A percentile compares a stretch with the other conserved stretches of the same genome.
Conservation (phyloP, 2,329 filamentous ascomycete genomes). For the Phialophora expanda region DNA sequence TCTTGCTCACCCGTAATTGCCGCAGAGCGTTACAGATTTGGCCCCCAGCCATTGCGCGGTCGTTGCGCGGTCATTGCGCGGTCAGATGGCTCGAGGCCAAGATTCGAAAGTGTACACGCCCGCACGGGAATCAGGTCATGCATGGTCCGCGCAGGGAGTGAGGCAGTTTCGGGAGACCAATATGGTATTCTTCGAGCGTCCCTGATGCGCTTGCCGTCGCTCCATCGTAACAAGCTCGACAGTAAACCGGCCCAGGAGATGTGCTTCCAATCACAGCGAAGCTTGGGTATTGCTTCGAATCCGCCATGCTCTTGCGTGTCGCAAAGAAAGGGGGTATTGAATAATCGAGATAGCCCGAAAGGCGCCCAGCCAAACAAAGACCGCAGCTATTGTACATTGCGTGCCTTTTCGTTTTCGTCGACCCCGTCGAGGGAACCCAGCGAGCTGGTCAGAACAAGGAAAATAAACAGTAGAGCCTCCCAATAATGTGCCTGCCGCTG, state of each 20-base stretch:
- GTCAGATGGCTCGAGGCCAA: conserved; percentile 5
- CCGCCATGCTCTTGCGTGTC: conserved; percentile 6
- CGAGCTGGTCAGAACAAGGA: not conserved
- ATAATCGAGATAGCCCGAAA: conserved; percentile 10
- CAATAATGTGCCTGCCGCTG: conserved; percentile 5
- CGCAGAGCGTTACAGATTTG: not conserved
- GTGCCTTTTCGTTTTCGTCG: conserved; percentile 2
- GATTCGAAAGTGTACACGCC: not conserved
- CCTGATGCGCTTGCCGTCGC: not conserved
- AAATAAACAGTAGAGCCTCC: conserved; percentile 14
- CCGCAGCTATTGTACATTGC: conserved; percentile 17
- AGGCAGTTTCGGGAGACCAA: not conserved
- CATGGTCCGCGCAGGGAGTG: not conserved
- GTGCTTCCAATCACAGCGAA: conserved; percentile 9
- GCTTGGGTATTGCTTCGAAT: not conserved
- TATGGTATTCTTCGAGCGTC: not conserved
- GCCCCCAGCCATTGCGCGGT: not conserved
- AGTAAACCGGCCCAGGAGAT: conserved; percentile 5
- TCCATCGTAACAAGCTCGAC: not conserved
- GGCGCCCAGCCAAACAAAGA: conserved; percentile 6
- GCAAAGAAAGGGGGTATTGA: conserved; percentile 6
- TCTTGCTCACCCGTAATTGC: not conserved
- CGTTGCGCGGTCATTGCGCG: not conserved
- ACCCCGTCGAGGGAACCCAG: not conserved
- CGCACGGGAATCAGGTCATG: not conserved